phyloP scores from a whole-genome alignment of 2,329 filamentous ascomycete species.

The Xylaria digitata region DNA sequence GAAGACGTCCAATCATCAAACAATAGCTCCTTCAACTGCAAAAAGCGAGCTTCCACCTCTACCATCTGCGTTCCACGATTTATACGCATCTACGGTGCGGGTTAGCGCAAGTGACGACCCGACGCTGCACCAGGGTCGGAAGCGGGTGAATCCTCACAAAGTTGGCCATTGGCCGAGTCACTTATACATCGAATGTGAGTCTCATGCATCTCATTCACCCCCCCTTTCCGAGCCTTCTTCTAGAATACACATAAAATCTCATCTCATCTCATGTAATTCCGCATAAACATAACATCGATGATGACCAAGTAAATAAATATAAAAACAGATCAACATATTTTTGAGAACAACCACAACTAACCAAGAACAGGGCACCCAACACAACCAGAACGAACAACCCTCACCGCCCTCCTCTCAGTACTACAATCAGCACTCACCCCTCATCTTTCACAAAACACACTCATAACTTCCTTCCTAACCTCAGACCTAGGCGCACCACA shows the following conservation, averaged over 20 bases:
- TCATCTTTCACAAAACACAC: constrained; percentile 41
- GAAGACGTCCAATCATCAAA: constrained; percentile 40
- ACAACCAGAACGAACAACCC: constrained; percentile 57
- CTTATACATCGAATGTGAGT: constrained; percentile 90
- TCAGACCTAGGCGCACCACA: constrained; percentile 82
- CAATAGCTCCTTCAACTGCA: neutral
- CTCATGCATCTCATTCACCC: constrained; percentile 15
- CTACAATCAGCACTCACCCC: constrained; percentile 52
- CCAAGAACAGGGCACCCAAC: constrained; percentile 45
- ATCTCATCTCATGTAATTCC: neutral
- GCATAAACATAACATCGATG: neutral
- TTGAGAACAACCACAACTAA: constrained; percentile 11
- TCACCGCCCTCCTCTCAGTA: constrained; percentile 57
- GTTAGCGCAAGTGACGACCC: constrained; percentile 85
- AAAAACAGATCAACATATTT: neutral
- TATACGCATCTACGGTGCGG: constrained; percentile 86
- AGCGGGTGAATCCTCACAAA: constrained; percentile 83
- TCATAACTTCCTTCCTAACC: constrained; percentile 74
- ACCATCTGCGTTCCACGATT: constrained; percentile 83
- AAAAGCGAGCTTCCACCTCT: constrained; percentile 68
- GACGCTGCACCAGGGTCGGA: constrained; percentile 84
- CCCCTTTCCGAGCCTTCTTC: neutral
- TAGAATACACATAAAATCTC: neutral
- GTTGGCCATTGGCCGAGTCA: constrained; percentile 94
- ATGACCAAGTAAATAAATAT: neutral